Evolutionary conservation across 140 eudicot species (phyloP).

Genomic region (Ambrosia hybrid): DNA sequence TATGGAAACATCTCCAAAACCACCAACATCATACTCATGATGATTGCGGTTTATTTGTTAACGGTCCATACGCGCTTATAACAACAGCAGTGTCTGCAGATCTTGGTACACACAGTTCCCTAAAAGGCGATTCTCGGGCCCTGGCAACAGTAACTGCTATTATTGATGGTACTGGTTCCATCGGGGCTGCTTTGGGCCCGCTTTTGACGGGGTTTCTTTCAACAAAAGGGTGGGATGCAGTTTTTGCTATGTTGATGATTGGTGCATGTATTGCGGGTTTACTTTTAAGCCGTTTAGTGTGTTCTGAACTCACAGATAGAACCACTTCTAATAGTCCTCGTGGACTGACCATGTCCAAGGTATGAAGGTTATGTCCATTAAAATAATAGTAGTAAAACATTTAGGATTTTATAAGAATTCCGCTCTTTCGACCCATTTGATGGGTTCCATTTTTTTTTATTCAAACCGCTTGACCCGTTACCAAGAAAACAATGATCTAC

Average conservation of each 20-base stretch:
- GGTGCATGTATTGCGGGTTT: constrained; percentile 82
- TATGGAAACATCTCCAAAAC: constrained; percentile 65
- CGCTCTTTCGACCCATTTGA: too few species aligned
- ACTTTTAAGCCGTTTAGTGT: constrained; percentile 68
- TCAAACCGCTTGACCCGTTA: too few species aligned
- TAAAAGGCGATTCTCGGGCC: constrained; percentile 88
- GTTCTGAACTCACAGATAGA: constrained; percentile 58
- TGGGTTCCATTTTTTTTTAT: too few species aligned
- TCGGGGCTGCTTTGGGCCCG: constrained; percentile 94
- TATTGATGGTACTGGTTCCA: constrained; percentile 95
- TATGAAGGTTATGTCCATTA: constrained; percentile 8
- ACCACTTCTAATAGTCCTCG: constrained; percentile 22
- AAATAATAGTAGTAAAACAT: too few species aligned
- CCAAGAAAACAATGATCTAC: too few species aligned
- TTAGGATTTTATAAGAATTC: too few species aligned
- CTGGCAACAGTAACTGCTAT: constrained; percentile 95
- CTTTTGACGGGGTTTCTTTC: constrained; percentile 86
- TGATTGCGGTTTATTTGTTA: constrained; percentile 64
- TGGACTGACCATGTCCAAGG: constrained; percentile 46
- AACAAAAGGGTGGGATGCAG: constrained; percentile 81
- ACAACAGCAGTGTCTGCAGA: constrained; percentile 97
- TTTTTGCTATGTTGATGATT: constrained; percentile 68
- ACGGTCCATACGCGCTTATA: constrained; percentile 94
- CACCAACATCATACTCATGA: constrained; percentile 65
- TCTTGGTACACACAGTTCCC: constrained; percentile 86